Conservation (phyloP, 257 asterid species). For the Paraleonurus japonicus region DNA sequence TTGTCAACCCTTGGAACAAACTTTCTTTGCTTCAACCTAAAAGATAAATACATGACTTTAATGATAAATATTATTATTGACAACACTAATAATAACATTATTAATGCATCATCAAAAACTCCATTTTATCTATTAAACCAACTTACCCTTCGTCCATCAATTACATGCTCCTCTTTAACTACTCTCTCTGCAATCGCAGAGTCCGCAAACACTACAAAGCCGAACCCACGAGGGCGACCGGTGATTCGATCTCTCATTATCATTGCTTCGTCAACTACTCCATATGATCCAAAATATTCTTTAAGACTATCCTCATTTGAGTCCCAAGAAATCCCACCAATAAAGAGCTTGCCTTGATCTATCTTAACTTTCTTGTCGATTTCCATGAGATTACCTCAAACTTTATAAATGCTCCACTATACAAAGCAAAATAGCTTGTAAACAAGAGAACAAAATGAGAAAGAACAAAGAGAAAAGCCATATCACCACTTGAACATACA, state of each 20-base stretch:
- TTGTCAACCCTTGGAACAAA: constrained; percentile 86
- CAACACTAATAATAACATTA: neutral
- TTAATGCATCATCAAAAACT: constrained; percentile 14
- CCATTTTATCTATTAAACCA: neutral
- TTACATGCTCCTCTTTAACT: constrained; percentile 73
- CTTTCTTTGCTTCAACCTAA: constrained; percentile 91
- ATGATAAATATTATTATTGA: too few species aligned
- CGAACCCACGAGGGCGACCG: constrained; percentile 88
- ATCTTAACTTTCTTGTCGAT: constrained; percentile 67
- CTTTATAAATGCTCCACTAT: constrained; percentile 15
- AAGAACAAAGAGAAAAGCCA: neutral
- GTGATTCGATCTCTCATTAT: constrained; percentile 83
- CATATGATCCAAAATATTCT: constrained; percentile 65
- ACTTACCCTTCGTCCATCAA: constrained; percentile 78
- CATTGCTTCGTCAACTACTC: constrained; percentile 82
- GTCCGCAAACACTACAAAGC: constrained; percentile 70
- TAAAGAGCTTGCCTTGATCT: constrained; percentile 78
- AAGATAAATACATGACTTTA: constrained; percentile 4
- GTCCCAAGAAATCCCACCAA: constrained; percentile 93
- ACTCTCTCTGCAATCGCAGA: constrained; percentile 78
- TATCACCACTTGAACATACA: constrained; percentile 10
- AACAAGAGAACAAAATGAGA: constrained; percentile 8
- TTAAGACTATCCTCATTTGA: constrained; percentile 76
- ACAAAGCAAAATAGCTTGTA: neutral
- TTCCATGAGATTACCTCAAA: constrained; percentile 14